Percentiles rank a stretch among this genome's conserved stretches.
phyloP scores from a whole-genome alignment of 441 rosid species.

The Croton laevigatus region DNA sequence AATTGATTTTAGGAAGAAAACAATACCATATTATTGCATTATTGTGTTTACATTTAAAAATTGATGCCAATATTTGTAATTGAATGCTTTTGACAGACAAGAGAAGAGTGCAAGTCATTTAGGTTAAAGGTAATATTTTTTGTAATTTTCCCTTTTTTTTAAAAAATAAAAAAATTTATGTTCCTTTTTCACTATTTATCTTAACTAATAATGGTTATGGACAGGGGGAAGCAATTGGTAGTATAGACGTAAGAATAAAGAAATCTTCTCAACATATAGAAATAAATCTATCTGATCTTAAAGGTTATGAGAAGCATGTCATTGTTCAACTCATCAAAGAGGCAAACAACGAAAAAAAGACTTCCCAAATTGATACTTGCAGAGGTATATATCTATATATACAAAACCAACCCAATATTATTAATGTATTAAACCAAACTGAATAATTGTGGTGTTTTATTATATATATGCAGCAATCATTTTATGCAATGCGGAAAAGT shows the following conservation, averaged over 20 bases:
- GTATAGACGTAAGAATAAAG: constrained; percentile 37
- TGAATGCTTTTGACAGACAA: constrained; percentile 30
- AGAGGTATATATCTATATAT: constrained; percentile 29
- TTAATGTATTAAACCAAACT: no score
- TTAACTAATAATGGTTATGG: not conserved
- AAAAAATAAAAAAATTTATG: no score
- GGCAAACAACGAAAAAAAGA: constrained; percentile 20
- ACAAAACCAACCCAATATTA: no score
- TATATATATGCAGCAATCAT: constrained; percentile 39
- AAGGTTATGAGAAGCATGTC: constrained; percentile 60
- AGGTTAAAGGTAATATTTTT: constrained; percentile 36
- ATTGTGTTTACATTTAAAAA: no score
- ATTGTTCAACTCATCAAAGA: constrained; percentile 55
- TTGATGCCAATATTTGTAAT: not conserved
- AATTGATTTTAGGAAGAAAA: no score
- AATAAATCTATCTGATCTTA: constrained; percentile 49
- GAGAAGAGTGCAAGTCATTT: constrained; percentile 38
- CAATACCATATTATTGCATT: no score
- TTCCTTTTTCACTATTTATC: no score
- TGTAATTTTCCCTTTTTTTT: not conserved
- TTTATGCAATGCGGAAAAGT: constrained; percentile 48
- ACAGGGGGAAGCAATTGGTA: constrained; percentile 46
- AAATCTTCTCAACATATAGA: constrained; percentile 48
- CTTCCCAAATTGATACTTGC: constrained; percentile 25
- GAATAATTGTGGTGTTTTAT: no score